phyloP scores from a whole-genome alignment of 768 basidiomycete species.

The Filobasidium wieringae region DNA sequence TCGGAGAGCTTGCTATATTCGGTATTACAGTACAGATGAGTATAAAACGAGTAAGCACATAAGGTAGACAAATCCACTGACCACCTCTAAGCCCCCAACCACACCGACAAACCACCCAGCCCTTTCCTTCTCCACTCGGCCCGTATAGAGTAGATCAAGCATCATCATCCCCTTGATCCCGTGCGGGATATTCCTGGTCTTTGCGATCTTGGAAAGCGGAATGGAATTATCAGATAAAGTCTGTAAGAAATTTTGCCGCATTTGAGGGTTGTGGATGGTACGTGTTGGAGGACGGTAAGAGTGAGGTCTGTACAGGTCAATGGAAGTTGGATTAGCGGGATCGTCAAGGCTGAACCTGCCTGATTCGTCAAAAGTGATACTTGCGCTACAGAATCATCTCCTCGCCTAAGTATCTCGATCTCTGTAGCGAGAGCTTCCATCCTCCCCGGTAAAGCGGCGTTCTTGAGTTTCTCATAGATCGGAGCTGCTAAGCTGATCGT shows the following conservation, averaged over 20 bases:
- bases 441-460: not conserved
- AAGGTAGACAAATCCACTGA: slow-evolving; percentile 1
- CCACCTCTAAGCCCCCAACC: slow-evolving; percentile 64
- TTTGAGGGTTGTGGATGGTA: not conserved
- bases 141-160: slow-evolving; percentile 61
- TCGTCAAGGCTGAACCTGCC: too few species aligned
- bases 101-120: slow-evolving; percentile 82
- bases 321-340: too few species aligned
- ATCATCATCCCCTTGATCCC: slow-evolving; percentile 75
- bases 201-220: not conserved
- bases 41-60: not conserved
- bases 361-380: not conserved
- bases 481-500: not conserved
- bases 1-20: too few species aligned
- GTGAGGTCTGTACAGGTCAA: not conserved
- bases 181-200: slow-evolving; percentile 50
- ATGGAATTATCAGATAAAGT: not conserved
- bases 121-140: slow-evolving; percentile 64
- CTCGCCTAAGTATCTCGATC: not conserved
- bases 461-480: not conserved
- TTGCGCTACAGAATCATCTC: not conserved
- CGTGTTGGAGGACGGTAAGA: not conserved
- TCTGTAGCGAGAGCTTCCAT: not conserved
- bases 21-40: not conserved
- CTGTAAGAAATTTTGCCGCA: not conserved